Conservation (phyloP, 108 stramenopile species). For the Thalassiosira profunda region DNA sequence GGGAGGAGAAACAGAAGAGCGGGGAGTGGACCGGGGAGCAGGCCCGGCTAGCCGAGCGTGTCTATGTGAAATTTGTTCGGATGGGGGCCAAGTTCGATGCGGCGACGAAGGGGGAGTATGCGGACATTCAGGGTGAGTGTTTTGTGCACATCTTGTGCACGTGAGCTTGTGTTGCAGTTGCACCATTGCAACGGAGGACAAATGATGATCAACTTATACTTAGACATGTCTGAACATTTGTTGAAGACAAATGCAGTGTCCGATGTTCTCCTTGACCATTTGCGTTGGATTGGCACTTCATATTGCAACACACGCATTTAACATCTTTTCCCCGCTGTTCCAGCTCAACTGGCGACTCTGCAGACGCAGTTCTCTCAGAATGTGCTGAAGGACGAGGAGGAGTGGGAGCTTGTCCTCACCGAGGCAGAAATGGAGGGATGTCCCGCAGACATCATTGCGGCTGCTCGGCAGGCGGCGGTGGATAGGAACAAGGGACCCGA, state of each 20-base stretch:
- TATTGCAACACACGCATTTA: no score
- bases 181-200: no score
- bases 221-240: no score
- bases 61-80: conserved; percentile 70
- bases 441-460: conserved; percentile 63
- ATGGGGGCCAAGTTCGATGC: conserved; percentile 63
- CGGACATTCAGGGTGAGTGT: conserved; percentile 68
- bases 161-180: no score
- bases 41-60: conserved; percentile 68
- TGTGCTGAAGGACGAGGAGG: conserved; percentile 76
- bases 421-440: conserved; percentile 64
- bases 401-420: conserved; percentile 62
- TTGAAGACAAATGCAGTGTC: no score
- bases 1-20: conserved; percentile 26
- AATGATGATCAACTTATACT: no score
- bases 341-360: conserved; percentile 69
- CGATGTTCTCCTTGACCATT: no score
- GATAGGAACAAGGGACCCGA: conserved; percentile 57
- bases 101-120: conserved; percentile 58
- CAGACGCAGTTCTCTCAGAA: conserved; percentile 73
- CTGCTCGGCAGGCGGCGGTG: conserved; percentile 69
- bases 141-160: no score
- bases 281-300: no score
- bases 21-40: conserved; percentile 57
- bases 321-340: no score